Evolutionary conservation across 2,329 filamentous ascomycete genomes (phyloP).

Genomic region (Cercospora beticola): DNA sequence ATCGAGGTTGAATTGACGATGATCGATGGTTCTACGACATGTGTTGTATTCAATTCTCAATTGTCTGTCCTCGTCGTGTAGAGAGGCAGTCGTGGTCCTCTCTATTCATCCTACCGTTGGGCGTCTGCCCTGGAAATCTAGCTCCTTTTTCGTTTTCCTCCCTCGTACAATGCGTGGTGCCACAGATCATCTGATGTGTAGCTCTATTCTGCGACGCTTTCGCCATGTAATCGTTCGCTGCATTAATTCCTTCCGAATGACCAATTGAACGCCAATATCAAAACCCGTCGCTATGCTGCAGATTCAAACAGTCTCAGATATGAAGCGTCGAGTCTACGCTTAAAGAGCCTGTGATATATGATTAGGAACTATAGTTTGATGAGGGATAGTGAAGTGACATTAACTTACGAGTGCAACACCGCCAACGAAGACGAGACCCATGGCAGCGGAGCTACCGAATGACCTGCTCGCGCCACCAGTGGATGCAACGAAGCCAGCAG

Average conservation of each 20-base stretch:
- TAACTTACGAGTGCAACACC: slow-evolving; percentile 20
- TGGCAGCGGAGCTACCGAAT: slow-evolving; percentile 16
- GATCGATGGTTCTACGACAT: no score
- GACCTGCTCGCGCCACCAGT: slow-evolving; percentile 9
- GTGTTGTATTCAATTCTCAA: no score
- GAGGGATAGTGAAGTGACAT: background rate
- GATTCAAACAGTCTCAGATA: background rate
- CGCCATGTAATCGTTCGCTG: background rate
- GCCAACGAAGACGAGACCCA: slow-evolving; percentile 21
- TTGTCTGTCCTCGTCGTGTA: background rate
- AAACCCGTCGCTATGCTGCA: background rate
- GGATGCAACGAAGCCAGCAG: slow-evolving; percentile 10
- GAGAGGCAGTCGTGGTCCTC: background rate
- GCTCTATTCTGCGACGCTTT: background rate
- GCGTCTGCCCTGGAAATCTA: background rate
- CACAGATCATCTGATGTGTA: background rate
- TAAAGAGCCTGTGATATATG: background rate
- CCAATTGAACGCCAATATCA: background rate
- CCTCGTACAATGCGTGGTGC: background rate
- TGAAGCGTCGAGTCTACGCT: background rate
- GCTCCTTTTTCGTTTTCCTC: background rate
- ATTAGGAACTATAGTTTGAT: background rate
- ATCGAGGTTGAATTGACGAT: no score
- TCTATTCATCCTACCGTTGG: background rate
- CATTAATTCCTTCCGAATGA: background rate